Percentiles rank a stretch among this genome's conserved stretches.
These are phyloP conservation scores for Paraphoma sp. DNA, from an alignment of 2,329 filamentous ascomycete species.

Conservation along the genomic window DNA sequence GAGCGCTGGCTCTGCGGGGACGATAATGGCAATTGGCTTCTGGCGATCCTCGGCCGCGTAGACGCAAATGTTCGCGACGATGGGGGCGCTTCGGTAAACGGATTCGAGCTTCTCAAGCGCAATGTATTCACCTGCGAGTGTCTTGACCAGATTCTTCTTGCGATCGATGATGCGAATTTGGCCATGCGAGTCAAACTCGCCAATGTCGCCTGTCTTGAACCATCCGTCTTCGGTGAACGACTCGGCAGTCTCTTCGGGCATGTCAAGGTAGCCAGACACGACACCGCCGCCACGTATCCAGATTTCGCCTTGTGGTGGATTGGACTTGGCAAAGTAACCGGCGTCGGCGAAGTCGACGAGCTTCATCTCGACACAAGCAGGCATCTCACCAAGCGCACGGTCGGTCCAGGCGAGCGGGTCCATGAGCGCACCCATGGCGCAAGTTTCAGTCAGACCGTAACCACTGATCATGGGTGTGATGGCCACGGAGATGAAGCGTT, in stretches of 20 bases:
- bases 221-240: constrained; percentile 83
- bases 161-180: constrained; percentile 90
- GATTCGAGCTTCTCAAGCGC: constrained; percentile 95
- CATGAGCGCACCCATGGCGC: constrained; percentile 80
- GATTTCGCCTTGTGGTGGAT: constrained; percentile 88
- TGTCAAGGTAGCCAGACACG: constrained; percentile 79
- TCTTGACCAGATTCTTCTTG: constrained; percentile 98
- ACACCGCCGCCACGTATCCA: constrained; percentile 82
- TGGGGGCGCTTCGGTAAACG: constrained; percentile 80
- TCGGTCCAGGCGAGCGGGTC: constrained; percentile 86
- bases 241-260: constrained; percentile 82
- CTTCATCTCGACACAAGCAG: constrained; percentile 83
- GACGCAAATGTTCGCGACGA: constrained; percentile 86
- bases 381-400: constrained; percentile 76
- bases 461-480: constrained; percentile 94
- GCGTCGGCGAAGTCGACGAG: constrained; percentile 89
- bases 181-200: constrained; percentile 81
- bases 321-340: constrained; percentile 78
- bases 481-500: constrained; percentile 88
- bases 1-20: constrained; percentile 62
- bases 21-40: constrained; percentile 84
- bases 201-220: constrained; percentile 98
- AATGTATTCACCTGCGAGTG: constrained; percentile 93
- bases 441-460: constrained; percentile 94
- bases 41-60: constrained; percentile 77